phyloP scores from a whole-genome alignment of 202 grass and related monocot genomes.

The Saccharum hybrid region DNA sequence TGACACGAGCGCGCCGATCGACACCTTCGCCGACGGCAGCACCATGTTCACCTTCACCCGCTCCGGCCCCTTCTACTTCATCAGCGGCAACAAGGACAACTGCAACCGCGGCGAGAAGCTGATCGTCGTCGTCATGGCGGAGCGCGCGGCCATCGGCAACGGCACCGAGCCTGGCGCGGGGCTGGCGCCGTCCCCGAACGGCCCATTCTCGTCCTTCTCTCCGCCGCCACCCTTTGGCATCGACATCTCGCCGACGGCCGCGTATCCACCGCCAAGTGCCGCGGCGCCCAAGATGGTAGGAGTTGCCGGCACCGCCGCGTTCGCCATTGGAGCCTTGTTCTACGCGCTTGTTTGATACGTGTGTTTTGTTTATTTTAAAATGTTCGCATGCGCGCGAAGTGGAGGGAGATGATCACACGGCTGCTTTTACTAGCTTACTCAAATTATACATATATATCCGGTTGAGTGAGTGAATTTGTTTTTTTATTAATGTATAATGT shows the following conservation, averaged over 20 bases:
- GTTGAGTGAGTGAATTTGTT: slow-evolving; percentile 19
- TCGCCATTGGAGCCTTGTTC: slow-evolving; percentile 53
- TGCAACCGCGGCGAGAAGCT: slow-evolving; percentile 84
- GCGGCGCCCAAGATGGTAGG: slow-evolving; percentile 40
- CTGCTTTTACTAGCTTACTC: not conserved
- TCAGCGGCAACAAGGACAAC: slow-evolving; percentile 83
- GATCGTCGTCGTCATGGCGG: slow-evolving; percentile 69
- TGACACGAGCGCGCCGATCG: slow-evolving; percentile 50
- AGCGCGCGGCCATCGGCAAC: slow-evolving; percentile 25
- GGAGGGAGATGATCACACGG: slow-evolving; percentile 5
- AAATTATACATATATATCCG: not conserved
- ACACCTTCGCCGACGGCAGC: slow-evolving; percentile 79
- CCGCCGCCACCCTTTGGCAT: too few species aligned
- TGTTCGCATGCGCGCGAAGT: not conserved
- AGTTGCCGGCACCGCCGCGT: slow-evolving; percentile 47
- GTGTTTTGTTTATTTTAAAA: slow-evolving; percentile 35
- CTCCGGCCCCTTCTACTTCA: slow-evolving; percentile 82
- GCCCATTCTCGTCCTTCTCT: too few species aligned
- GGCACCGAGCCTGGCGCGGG: too few species aligned
- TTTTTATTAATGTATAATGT: not conserved
- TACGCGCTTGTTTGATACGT: slow-evolving; percentile 57
- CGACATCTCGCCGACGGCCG: too few species aligned
- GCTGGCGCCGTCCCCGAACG: too few species aligned
- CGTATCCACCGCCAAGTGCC: too few species aligned
- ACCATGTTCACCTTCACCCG: slow-evolving; percentile 79